Evolutionary conservation across 139 green algal genomes (phyloP).

Genomic region (Spirogloea muscicola): DNA sequence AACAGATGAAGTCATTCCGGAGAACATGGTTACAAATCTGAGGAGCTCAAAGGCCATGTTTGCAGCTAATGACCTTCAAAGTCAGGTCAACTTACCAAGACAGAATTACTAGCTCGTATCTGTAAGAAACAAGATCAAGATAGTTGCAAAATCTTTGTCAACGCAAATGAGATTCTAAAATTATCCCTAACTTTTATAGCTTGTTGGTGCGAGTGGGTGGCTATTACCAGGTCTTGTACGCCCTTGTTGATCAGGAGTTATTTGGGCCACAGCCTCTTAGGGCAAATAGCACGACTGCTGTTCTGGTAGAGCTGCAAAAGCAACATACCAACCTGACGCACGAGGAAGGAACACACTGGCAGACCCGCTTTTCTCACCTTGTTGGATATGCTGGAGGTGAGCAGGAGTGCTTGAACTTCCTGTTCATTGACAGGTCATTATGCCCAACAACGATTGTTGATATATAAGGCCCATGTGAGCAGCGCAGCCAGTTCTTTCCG

Average conservation of each 20-base stretch:
- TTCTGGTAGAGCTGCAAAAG: slow-evolving; percentile 17
- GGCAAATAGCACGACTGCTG: slow-evolving; percentile 22
- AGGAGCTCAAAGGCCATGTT: slow-evolving; percentile 46
- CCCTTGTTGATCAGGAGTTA: slow-evolving; percentile 53
- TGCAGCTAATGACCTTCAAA: slow-evolving; percentile 63
- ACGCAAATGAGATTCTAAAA: background rate
- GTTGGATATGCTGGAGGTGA: slow-evolving; percentile 68
- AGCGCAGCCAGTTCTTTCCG: too few relatives aligned
- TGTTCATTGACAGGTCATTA: too few relatives aligned
- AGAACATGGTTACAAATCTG: slow-evolving; percentile 29
- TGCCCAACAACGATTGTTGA: background rate
- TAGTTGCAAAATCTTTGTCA: background rate
- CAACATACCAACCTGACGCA: slow-evolving; percentile 38
- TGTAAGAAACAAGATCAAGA: background rate
- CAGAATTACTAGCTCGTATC: background rate
- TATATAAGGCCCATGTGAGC: too few relatives aligned
- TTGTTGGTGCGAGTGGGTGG: slow-evolving; percentile 6
- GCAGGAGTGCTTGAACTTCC: background rate
- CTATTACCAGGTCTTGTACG: slow-evolving; percentile 36
- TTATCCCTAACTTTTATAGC: slow-evolving; percentile 4
- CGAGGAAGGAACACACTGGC: slow-evolving; percentile 45
- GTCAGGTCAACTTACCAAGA: slow-evolving; percentile 45
- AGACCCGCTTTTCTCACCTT: slow-evolving; percentile 68
- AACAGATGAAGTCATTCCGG: slow-evolving; percentile 29
- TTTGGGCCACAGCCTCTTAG: too few relatives aligned